Evolutionary conservation across 176 grass and related monocot genomes (phyloP), one percentile per base, ranked within the genome.

Genomic region (Cenchrus americanus): DNA sequence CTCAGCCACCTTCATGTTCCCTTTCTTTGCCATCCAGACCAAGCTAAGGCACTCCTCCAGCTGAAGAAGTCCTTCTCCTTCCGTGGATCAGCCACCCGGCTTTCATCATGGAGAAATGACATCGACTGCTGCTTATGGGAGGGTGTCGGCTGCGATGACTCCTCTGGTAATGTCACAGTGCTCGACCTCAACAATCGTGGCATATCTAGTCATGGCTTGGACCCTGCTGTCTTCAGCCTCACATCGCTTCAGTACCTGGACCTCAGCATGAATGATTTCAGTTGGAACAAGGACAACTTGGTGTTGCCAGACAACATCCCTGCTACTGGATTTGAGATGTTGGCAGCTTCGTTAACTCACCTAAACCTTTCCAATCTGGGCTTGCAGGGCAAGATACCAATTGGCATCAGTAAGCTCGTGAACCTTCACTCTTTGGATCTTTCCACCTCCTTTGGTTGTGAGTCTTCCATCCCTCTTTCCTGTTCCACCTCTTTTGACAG

Each of bases 341-440:
- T 86, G 0, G 0, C 67, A 37, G 34, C 34, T 32, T 63, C 10
- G 15, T 68, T 80, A 24, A 73, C 68, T 6, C 61, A 87, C 14
- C 50, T 81, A 21, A 81, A 87, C 24, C 85, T 87, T 44, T 87
- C 62, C 9, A 6, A 60, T 9, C 73, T 23, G 3, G 61, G 18
- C 0, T 67, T 81, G 1, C 5, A 2, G 1, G 76, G 76, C 0
- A 14, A 12, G 4, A 6, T 65, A 34, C 58, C 76, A 21, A 7
- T 11, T 49, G 60, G 76, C 61, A 79, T 79, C 2, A 19, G 43
- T 8, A 64, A 65, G 44, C 59, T 79, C 0, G 24, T 65, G 7
- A 79, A 50, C 14, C 76, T 79, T 65, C 8, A 18, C 8, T 63
- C 59, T 2, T 49, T 78, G 23, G 59, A 78, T 32, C 61, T 78